Evolutionary conservation across 257 asterid species (phyloP).

Genomic region (Ballota nigra): DNA sequence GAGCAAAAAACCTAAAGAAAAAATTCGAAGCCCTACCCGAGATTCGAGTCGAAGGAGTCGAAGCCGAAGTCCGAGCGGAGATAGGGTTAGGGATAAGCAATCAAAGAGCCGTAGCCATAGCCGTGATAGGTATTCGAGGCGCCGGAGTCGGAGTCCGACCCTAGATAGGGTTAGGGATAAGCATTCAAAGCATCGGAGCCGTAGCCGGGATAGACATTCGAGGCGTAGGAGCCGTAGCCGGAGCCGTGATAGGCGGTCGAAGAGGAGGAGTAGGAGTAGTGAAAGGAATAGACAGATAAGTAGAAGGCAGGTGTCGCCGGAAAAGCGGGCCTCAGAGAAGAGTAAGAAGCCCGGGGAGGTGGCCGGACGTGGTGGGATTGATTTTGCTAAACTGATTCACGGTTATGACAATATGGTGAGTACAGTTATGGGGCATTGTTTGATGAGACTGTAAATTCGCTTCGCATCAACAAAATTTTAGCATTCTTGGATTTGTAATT

Average conservation of each 20-base stretch:
- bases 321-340: slow-evolving; percentile 34
- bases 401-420: slow-evolving; percentile 80
- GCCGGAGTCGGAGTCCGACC: slow-evolving; percentile 37
- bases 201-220: slow-evolving; percentile 37
- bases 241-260: slow-evolving; percentile 37
- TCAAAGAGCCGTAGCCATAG: slow-evolving; percentile 35
- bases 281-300: slow-evolving; percentile 43
- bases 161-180: slow-evolving; percentile 30
- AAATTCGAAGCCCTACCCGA: slow-evolving; percentile 34
- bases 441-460: background rate
- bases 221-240: slow-evolving; percentile 42
- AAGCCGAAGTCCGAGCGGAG: slow-evolving; percentile 40
- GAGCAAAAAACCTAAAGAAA: slow-evolving; percentile 45
- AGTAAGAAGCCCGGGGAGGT: slow-evolving; percentile 27
- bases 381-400: slow-evolving; percentile 54
- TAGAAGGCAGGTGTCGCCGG: slow-evolving; percentile 43
- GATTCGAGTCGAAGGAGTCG: slow-evolving; percentile 12
- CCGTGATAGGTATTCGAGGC: slow-evolving; percentile 34
- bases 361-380: slow-evolving; percentile 37
- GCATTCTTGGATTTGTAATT: background rate
- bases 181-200: slow-evolving; percentile 31
- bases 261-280: slow-evolving; percentile 46
- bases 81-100: slow-evolving; percentile 23
- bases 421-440: background rate
- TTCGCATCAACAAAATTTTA: background rate